Conservation (phyloP, 2,329 filamentous ascomycete genomes). For the Penicillium crustosum region DNA sequence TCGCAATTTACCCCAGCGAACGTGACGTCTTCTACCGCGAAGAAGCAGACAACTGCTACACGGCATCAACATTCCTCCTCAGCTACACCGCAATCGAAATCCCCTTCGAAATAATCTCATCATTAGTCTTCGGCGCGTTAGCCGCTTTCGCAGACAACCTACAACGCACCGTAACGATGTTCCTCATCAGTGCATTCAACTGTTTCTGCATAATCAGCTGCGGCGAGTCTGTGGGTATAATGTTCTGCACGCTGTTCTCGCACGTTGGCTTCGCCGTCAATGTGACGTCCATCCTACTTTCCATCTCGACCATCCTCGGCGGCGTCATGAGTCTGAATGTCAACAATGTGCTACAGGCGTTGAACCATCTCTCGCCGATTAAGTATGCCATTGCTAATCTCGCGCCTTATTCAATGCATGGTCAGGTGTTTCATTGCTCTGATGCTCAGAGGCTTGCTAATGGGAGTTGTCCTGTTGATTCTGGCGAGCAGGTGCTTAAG, state of each 20-base stretch:
- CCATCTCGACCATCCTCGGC: conserved; percentile 68
- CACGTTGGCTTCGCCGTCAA: conserved; percentile 78
- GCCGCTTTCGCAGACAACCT: conserved; percentile 65
- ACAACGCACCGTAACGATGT: conserved; percentile 61
- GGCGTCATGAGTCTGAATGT: conserved; percentile 71
- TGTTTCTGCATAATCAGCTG: conserved; percentile 72
- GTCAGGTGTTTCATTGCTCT: conserved; percentile 64
- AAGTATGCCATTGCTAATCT: conserved; percentile 69
- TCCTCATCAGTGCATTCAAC: conserved; percentile 67
- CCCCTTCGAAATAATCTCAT: conserved; percentile 68
- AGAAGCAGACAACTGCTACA: conserved; percentile 70
- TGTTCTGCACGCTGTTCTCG: conserved; percentile 74
- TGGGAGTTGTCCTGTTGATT: conserved; percentile 64
- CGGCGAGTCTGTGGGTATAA: conserved; percentile 73
- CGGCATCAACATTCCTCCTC: conserved; percentile 67
- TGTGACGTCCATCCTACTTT: conserved; percentile 67
- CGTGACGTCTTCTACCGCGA: conserved; percentile 76
- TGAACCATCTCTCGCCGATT: conserved; percentile 71
- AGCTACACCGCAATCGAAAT: conserved; percentile 70
- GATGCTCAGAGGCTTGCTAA: conserved; percentile 58
- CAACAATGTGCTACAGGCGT: conserved; percentile 62
- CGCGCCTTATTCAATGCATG: conserved; percentile 63
- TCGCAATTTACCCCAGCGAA: conserved; percentile 70
- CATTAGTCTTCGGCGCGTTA: conserved; percentile 65
- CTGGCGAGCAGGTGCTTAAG: conserved; percentile 65